Evolutionary conservation across 1,284 basidiomycete species (phyloP), one percentile per base, ranked within the genome.

Genomic region (Rhodotorula sp.): DNA sequence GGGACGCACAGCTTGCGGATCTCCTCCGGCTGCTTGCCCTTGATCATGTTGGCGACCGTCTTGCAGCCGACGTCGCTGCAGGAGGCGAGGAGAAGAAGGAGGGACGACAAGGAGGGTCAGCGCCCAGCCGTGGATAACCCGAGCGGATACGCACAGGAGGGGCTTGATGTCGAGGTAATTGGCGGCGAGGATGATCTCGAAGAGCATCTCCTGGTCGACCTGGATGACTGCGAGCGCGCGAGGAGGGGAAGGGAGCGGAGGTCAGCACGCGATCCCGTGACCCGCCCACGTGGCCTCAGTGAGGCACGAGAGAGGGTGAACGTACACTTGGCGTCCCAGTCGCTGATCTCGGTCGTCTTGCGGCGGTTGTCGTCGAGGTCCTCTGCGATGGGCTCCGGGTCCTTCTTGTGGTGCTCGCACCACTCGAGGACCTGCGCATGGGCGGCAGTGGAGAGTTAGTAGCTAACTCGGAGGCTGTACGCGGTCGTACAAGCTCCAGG

Each of bases 91-190:
- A 32, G 8, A 39, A 29, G 15, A n/a, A 2, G 34, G 19, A 17
- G 19, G 39, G 48, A 44, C 22, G 61, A 41, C 9, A 8, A 50
- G 19, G 10, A 21, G 39, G 32, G 25, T 46, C 51, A 63, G 53
- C 25, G 9, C 27, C 2, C 15, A 1, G 10, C 3, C 34, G 15
- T 27, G 15, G 21, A 50, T 3, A 55, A 64, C 27, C 2, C 25
- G 17, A 60, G 44, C 34, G 15, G 15, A 39, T n/a, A 85, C 91
- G 78, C 78, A 96, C 94, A 99, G 88, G 59, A 99, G 87, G 50
- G 95, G 91, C 86, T 99, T 99, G 87, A 99, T 99, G 82, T 99
- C 97, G 79, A 99, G 90, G 84, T 99, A 99, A 86, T 99, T 99
- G 74, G 97, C 97, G 17, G 97, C 97, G 72, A 99, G 89, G 82